Percentiles rank a stretch among this genome's conserved stretches.
Conservation (phyloP, 257 asterid species). For the Agastache rugosa region DNA sequence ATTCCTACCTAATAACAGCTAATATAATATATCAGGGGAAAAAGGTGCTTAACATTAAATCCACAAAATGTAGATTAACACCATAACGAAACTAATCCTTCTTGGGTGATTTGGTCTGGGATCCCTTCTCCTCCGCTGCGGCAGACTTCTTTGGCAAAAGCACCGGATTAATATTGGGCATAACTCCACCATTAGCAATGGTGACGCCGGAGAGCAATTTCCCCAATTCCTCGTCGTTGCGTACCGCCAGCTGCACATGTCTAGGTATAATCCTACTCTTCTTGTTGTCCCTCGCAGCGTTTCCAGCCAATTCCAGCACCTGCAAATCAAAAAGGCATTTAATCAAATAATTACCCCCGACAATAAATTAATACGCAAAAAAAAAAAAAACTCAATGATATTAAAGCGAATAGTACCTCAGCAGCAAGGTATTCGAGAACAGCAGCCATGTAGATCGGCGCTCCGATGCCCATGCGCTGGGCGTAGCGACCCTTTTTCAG, state of each 20-base stretch:
- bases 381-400: too few species aligned
- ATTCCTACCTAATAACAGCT: neutral
- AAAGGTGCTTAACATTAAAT: neutral
- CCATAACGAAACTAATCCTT: neutral
- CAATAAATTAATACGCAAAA: neutral
- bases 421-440: conserved; percentile 59
- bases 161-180: conserved; percentile 52
- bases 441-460: conserved; percentile 56
- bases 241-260: conserved; percentile 52
- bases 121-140: conserved; percentile 15
- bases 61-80: neutral
- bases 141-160: conserved; percentile 53
- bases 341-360: neutral
- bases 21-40: neutral
- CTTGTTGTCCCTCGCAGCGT: conserved; percentile 61
- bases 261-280: conserved; percentile 52
- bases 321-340: neutral
- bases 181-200: conserved; percentile 53
- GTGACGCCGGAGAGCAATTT: conserved; percentile 52
- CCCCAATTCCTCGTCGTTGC: conserved; percentile 60
- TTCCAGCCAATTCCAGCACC: conserved; percentile 61
- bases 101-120: conserved; percentile 25
- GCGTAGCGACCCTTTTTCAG: conserved; percentile 56
- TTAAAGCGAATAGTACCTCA: conserved; percentile 38
- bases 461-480: conserved; percentile 53